phyloP scores from a whole-genome alignment of 2,329 filamentous ascomycete genomes.

The Raffaelea arxii region DNA sequence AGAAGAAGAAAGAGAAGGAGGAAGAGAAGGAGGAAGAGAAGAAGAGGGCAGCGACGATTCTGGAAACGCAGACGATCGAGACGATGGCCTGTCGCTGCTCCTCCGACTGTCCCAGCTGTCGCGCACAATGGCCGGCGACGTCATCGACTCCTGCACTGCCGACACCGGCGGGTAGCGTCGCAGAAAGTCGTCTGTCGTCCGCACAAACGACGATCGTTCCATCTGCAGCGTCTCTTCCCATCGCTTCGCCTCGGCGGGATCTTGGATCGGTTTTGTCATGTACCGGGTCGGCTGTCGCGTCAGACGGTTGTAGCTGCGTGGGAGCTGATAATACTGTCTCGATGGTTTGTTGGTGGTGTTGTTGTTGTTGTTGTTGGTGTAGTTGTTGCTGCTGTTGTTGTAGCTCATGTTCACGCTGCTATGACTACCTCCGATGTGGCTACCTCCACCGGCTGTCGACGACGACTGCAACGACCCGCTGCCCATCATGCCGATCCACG shows the following conservation, averaged over 20 bases:
- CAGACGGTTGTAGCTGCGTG: too few species aligned
- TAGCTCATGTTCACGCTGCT: too few species aligned
- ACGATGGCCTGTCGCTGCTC: too few species aligned
- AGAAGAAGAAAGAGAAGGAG: too few species aligned
- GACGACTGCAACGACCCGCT: constrained; percentile 46
- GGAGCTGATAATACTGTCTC: too few species aligned
- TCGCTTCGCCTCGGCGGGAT: constrained; percentile 62
- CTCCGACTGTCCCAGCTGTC: too few species aligned
- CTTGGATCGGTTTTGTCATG: constrained; percentile 58
- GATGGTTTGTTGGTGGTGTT: constrained; percentile 7
- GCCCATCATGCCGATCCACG: constrained; percentile 80
- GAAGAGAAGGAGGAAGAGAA: too few species aligned
- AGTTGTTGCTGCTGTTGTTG: constrained; percentile 19
- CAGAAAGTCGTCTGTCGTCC: constrained; percentile 74
- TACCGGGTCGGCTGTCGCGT: constrained; percentile 33
- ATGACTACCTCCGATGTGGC: constrained; percentile 7
- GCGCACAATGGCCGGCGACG: constrained; percentile 22
- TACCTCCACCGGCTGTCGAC: constrained; percentile 12
- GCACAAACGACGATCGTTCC: constrained; percentile 45
- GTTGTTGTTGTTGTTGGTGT: constrained; percentile 6
- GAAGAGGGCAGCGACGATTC: too few species aligned
- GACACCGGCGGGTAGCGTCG: constrained; percentile 68
- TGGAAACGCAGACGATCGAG: too few species aligned
- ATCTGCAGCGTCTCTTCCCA: constrained; percentile 69
- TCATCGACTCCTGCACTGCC: constrained; percentile 51